Evolutionary conservation across 441 rosid species (phyloP).

Genomic region (Geranium incanum): DNA sequence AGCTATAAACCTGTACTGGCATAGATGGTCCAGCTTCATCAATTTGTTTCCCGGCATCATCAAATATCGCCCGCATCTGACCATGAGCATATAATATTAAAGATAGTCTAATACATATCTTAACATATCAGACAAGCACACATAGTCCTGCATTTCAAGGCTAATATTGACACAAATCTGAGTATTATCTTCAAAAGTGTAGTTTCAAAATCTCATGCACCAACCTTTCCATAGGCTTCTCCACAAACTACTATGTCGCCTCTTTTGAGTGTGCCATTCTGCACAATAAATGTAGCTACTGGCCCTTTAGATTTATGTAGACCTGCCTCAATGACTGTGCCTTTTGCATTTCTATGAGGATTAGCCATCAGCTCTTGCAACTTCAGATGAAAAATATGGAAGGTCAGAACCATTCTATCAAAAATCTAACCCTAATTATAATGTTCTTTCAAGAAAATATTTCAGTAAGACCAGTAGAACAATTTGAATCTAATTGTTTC

Average conservation of each 20-base stretch:
- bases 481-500: slow-evolving; percentile 4
- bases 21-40: slow-evolving; percentile 93
- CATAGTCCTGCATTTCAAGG: not conserved
- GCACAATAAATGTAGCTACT: slow-evolving; percentile 82
- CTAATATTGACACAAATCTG: slow-evolving; percentile 7
- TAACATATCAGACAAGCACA: not conserved
- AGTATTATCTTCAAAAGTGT: slow-evolving; percentile 16
- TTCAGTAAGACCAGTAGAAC: not conserved
- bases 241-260: slow-evolving; percentile 94
- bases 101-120: not conserved
- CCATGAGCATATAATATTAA: slow-evolving; percentile 5
- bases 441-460: slow-evolving; percentile 2
- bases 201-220: slow-evolving; percentile 22
- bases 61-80: slow-evolving; percentile 93
- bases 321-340: slow-evolving; percentile 93
- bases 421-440: not conserved
- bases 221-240: slow-evolving; percentile 91
- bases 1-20: slow-evolving; percentile 71
- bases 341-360: slow-evolving; percentile 91
- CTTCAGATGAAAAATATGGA: slow-evolving; percentile 38
- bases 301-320: slow-evolving; percentile 93
- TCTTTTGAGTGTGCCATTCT: slow-evolving; percentile 83
- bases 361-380: slow-evolving; percentile 96
- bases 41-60: slow-evolving; percentile 69
- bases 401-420: slow-evolving; percentile 22